phyloP scores from a whole-genome alignment of 202 grass and related monocot species.

The Zoysia matrella region DNA sequence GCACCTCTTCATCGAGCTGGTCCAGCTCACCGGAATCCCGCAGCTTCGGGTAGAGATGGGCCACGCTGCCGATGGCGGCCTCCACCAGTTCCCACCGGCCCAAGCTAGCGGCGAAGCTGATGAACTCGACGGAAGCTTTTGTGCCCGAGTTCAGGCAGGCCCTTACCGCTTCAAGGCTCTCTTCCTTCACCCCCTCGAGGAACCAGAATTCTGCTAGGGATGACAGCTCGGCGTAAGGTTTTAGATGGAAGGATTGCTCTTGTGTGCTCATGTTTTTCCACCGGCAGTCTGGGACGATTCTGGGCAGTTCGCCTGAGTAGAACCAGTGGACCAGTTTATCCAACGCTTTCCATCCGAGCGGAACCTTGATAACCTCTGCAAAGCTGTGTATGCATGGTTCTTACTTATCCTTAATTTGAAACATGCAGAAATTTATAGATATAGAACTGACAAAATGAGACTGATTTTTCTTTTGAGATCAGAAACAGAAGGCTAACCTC shows the following conservation, averaged over 20 bases:
- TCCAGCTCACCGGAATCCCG: constrained; percentile 62
- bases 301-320: constrained; percentile 62
- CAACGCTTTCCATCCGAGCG: constrained; percentile 63
- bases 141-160: constrained; percentile 46
- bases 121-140: constrained; percentile 38
- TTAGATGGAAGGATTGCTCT: constrained; percentile 50
- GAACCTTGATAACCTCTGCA: constrained; percentile 61
- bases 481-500: constrained; percentile 58
- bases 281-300: constrained; percentile 45
- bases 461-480: background rate
- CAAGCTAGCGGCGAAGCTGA: constrained; percentile 45
- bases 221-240: constrained; percentile 64
- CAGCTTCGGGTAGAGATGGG: constrained; percentile 67
- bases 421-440: too few species aligned
- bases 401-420: background rate
- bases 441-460: background rate
- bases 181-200: constrained; percentile 68
- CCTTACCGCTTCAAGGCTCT: constrained; percentile 39
- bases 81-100: constrained; percentile 71
- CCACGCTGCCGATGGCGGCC: constrained; percentile 46
- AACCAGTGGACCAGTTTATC: constrained; percentile 64
- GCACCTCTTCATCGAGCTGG: constrained; percentile 63
- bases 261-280: constrained; percentile 59
- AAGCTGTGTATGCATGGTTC: constrained; percentile 54
- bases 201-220: constrained; percentile 86